Conservation (phyloP, 495 filamentous ascomycete genomes). For the Parachaetomium inaequale region DNA sequence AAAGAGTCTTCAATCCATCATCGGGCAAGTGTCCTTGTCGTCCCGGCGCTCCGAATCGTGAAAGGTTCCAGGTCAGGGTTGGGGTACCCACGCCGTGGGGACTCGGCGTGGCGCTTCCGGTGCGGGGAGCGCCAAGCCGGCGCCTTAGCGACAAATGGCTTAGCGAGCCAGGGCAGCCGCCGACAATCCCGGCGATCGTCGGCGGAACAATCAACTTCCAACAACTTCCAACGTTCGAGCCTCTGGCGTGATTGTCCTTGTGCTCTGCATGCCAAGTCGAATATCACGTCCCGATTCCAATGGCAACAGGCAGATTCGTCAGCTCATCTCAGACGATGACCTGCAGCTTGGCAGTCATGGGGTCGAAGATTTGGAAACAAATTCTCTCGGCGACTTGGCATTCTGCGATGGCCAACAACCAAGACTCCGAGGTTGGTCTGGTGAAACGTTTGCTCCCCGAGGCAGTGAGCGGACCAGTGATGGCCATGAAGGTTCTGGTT, state of each 20-base stretch:
- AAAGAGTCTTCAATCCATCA: no score
- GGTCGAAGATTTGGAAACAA: background rate
- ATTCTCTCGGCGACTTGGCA: background rate
- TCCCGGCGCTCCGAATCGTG: background rate
- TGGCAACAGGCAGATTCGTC: background rate
- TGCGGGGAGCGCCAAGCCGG: slow-evolving; percentile 8
- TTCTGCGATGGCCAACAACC: background rate
- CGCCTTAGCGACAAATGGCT: background rate
- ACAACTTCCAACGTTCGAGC: background rate
- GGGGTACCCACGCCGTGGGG: background rate
- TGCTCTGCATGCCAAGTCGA: slow-evolving; percentile 7
- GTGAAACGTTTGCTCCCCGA: background rate
- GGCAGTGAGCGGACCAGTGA: background rate
- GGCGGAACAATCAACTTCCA: slow-evolving; percentile 1
- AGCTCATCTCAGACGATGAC: background rate
- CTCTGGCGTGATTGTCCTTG: background rate
- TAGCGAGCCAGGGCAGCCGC: background rate
- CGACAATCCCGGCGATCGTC: background rate
- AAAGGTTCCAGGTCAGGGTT: background rate
- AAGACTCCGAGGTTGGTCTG: background rate
- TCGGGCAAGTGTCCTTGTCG: no score
- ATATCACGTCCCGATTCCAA: background rate
- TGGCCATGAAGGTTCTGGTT: background rate
- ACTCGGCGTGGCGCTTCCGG: background rate
- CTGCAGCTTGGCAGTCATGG: background rate